Conservation (phyloP, 1,284 basidiomycete species). For the Moniliella sp. region DNA sequence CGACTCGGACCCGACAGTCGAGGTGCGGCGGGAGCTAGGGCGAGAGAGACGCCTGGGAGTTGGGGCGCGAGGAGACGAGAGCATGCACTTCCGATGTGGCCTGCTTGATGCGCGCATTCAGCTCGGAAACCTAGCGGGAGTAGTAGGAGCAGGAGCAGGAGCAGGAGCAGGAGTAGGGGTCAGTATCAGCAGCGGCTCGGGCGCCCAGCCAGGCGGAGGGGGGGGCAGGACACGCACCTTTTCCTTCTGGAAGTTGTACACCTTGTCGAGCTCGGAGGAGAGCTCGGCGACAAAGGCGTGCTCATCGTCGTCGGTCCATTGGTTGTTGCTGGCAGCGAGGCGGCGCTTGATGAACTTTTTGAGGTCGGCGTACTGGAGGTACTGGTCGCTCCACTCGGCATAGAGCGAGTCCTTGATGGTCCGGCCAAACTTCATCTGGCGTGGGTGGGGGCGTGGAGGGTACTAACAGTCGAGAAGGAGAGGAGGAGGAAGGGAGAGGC, state of each 20-base stretch:
- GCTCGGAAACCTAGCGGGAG: slow-evolving; percentile 20
- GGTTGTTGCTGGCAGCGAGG: slow-evolving; percentile 22
- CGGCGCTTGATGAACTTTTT: slow-evolving; percentile 33
- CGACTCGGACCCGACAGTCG: too few species aligned
- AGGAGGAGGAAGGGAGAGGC: too few species aligned
- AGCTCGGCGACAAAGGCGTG: slow-evolving; percentile 38
- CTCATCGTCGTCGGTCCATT: slow-evolving; percentile 32
- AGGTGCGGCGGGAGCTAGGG: slow-evolving; percentile 4
- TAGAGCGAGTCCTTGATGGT: slow-evolving; percentile 34
- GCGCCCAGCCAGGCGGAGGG: not conserved
- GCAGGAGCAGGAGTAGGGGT: too few species aligned
- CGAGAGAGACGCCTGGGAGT: slow-evolving; percentile 11
- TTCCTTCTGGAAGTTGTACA: slow-evolving; percentile 74
- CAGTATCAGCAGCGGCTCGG: too few species aligned
- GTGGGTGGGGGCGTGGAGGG: too few species aligned
- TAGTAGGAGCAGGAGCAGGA: too few species aligned
- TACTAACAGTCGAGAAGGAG: too few species aligned
- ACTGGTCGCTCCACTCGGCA: slow-evolving; percentile 30
- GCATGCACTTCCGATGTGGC: slow-evolving; percentile 30
- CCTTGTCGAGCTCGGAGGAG: slow-evolving; percentile 74
- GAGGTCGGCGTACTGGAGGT: slow-evolving; percentile 31
- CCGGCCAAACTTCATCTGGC: slow-evolving; percentile 34
- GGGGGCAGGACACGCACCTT: slow-evolving; percentile 41
- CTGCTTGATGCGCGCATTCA: slow-evolving; percentile 28
- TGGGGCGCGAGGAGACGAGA: slow-evolving; percentile 19